Evolutionary conservation across 148 eudicot species (phyloP), one percentile per base, ranked within the genome.

Genomic region (Simmondsia chinensis): DNA sequence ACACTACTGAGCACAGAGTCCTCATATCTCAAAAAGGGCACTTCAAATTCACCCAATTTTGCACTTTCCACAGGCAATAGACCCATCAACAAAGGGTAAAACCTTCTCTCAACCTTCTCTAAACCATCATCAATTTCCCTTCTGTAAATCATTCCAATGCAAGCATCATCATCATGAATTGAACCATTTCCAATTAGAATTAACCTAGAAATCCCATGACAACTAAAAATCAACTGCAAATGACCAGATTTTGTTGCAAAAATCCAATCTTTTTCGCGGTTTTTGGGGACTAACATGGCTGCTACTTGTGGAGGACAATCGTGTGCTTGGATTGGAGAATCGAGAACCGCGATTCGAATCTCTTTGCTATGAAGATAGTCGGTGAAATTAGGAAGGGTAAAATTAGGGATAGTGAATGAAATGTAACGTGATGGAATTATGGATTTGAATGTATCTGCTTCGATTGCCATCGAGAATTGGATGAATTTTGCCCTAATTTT

Each of bases 181-280:
- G 39, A 68, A 54, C 32, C 46, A 60, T 72, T 74, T 4, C 82
- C 85, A 26, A 91, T 46, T 31, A 91, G 64, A 47, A 86, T 75
- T 46, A 91, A 59, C 70, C 99, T 84, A 24, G 83, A 79, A 52
- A 73, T 51, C 9, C 65, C 41, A n/a, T 73, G 63, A 17, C 39
- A 61, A 46, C 45, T 45, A 27, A 41, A 45, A 20, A 84, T 56
- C 46, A 85, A 76, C 50, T 79, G 96, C 42, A 71, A 66, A 44
- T 79, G 99, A 50, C 99, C 99, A 46, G 75, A 12, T 29, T 58
- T 50, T 9, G 96, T 91, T 47, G 76, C 41, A 63, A 82, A 91
- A 58, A 63, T 73, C 99, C 94, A 86, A 71, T 86, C 96, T 21
- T 68, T 47, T 49, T 86, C 89, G 18, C 89, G 83, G 68, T 57